Evolutionary conservation across 1,139 yeast genomes (phyloP), one percentile per base, ranked within the genome.

Genomic region (Entelexis paramagnoliae): DNA sequence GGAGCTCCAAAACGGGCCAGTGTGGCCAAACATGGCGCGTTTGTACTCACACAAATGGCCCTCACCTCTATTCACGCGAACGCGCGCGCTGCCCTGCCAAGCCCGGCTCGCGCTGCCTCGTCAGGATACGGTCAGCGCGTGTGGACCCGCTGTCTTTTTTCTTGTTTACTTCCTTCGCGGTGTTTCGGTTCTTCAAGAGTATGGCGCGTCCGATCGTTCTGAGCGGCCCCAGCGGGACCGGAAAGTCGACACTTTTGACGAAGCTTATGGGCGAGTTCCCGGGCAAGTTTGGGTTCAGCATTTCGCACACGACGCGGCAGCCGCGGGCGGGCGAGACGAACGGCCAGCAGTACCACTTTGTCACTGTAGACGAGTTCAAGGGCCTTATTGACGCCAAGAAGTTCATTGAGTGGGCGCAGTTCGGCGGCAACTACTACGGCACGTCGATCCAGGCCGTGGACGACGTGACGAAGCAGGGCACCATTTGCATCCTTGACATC

Each of bases 371-470:
- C 16, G 78, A 78, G 55, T 91, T 91, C 77, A 76, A 86, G 69
- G 66, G 74, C 60, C 75, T 86, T 68, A 86, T 91, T 59, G 81
- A 74, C 13, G 79, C 79, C 41, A 72, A 78, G 49, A 84, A 82
- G 59, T 93, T 91, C 70, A 81, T 91, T 62, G 99, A 91, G 70
- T 87, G 95, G 94, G 98, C 99, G 11, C 93, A 87, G 69, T 91
- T 91, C 66, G 86, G 96, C 10, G 97, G 97, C 48, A 91, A 93
- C 75, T 88, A 83, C 74, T 91, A 91, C 69, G 99, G 99, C 56
- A 91, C 98, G 52, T 75, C 95, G 46, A 74, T 86, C 61, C 82
- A 80, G 63, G 81, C 96, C 30, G 96, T 91, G 53, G 77, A 83
- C 63, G 83, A 81, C 57, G 91, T 85, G 48, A 70, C 81, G 46